Base-by-base conservation (phyloP, 805 yeast genomes). In the Candida railenensis region DNA sequence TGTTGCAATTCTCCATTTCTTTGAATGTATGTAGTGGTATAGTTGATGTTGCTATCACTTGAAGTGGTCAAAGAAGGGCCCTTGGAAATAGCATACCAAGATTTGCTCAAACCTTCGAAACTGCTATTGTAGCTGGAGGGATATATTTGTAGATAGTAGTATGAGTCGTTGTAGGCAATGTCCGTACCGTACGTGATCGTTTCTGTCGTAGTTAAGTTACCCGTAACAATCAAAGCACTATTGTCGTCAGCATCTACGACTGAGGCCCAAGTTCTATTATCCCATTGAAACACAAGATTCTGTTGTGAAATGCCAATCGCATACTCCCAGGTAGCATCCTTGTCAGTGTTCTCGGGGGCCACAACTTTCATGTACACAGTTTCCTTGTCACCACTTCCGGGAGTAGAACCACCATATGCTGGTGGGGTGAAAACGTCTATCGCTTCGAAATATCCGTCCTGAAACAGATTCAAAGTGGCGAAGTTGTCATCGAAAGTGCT, bases 201-300 rank as follows among this genome's bases (percentile, higher is more conserved):
- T 3, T 34, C 12, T 39, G 40, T 46, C 4, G 37, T 38, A 3
- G 71, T 60, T 50, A 79, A 73, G 52, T 76, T 75, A 2, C 82
- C 82, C 0, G 91, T 83, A 18, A 80, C 78, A 30, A 89, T 69
- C 48, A 88, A 66, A 0, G 87, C 90, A 32, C 87, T 77, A 15
- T 73, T 69, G 55, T 79, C 77, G 63, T 88, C 96, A 0, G 90
- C 67, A 59, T 89, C 96, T 1, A 87, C 77, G 15, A 85, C 66
- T 32, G 63, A 55, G 0, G 81, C 75, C 77, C 81, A 77, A 9
- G 80, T 59, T 15, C 78, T 66, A 38, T 71, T 69, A 60, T 84
- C 89, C 87, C 88, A 85, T 57, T 84, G 88, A 54, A 78, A 85
- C 1, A 81, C 80, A 52, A 84, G 66, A 58, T 82, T 82, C 42